Evolutionary conservation across 2,329 filamentous ascomycete species (phyloP).

Genomic region (Exophiala viscosa): DNA sequence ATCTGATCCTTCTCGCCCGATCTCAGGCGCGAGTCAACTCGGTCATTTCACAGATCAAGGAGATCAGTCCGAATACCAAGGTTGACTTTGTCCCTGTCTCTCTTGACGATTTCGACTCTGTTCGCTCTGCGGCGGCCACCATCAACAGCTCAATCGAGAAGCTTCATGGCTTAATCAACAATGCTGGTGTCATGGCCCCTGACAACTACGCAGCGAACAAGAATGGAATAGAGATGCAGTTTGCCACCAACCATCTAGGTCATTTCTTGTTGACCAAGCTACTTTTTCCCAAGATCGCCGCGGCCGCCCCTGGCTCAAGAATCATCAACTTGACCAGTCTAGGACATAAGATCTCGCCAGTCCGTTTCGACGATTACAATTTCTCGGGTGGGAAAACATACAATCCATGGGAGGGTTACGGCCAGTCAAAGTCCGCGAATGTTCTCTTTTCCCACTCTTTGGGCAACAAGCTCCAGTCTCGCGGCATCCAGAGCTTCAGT

Average conservation of each 20-base stretch:
- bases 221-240: conserved; percentile 34
- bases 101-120: conserved; percentile 22
- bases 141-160: conserved; percentile 25
- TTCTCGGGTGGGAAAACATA: conserved; percentile 30
- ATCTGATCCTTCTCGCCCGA: conserved; percentile 32
- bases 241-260: conserved; percentile 37
- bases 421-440: conserved; percentile 48
- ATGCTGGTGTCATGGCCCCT: conserved; percentile 34
- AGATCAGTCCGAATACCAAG: conserved; percentile 17
- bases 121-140: conserved; percentile 29
- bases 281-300: conserved; percentile 29
- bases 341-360: conserved; percentile 41
- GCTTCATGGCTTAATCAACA: conserved; percentile 35
- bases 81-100: conserved; percentile 23
- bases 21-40: conserved; percentile 29
- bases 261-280: conserved; percentile 35
- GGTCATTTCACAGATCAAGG: conserved; percentile 27
- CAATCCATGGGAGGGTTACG: conserved; percentile 41
- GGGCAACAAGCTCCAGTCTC: conserved; percentile 28
- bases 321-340: conserved; percentile 47
- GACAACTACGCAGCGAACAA: conserved; percentile 27
- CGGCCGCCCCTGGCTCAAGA: conserved; percentile 21
- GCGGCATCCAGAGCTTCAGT: conserved; percentile 38
- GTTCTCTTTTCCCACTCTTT: conserved; percentile 42
- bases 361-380: conserved; percentile 32